Percentiles rank a stretch among this genome's conserved stretches.
phyloP scores from a whole-genome alignment of 441 rosid species.

The Iberis amara region DNA sequence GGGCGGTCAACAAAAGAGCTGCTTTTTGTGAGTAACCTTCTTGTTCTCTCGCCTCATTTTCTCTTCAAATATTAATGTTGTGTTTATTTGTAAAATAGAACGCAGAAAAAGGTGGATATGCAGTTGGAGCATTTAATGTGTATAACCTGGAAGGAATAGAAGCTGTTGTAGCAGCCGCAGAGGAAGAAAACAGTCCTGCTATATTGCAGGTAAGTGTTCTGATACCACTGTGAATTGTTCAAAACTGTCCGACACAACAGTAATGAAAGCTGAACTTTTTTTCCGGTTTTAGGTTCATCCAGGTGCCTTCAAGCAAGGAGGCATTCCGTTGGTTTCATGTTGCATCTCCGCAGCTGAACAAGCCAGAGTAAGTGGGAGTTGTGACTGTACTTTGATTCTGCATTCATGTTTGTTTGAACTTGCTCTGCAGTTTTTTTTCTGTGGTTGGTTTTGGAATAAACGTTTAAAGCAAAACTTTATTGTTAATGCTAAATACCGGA shows the following conservation, averaged over 20 bases:
- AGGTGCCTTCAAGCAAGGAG: constrained; percentile 77
- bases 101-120: constrained; percentile 86
- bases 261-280: not conserved
- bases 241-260: not conserved
- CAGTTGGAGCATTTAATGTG: constrained; percentile 94
- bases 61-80: constrained; percentile 28
- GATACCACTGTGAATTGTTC: not conserved
- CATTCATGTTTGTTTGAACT: constrained; percentile 2
- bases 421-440: not conserved
- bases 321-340: constrained; percentile 74
- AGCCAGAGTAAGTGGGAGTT: constrained; percentile 57
- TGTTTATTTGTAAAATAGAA: constrained; percentile 38
- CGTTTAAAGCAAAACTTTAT: not conserved
- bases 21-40: constrained; percentile 56
- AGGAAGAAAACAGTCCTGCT: constrained; percentile 89
- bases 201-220: constrained; percentile 66
- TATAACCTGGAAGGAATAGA: constrained; percentile 89
- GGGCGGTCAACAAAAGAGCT: constrained; percentile 64
- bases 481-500: not conserved
- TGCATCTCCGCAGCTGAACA: constrained; percentile 85
- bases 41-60: constrained; percentile 15
- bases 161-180: constrained; percentile 97
- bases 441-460: not conserved
- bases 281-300: constrained; percentile 70
- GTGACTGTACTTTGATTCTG: not conserved